Evolutionary conservation across 2,329 filamentous ascomycete genomes (phyloP), one percentile per base, ranked within the genome.

Genomic region (Fusarium newnesense): DNA sequence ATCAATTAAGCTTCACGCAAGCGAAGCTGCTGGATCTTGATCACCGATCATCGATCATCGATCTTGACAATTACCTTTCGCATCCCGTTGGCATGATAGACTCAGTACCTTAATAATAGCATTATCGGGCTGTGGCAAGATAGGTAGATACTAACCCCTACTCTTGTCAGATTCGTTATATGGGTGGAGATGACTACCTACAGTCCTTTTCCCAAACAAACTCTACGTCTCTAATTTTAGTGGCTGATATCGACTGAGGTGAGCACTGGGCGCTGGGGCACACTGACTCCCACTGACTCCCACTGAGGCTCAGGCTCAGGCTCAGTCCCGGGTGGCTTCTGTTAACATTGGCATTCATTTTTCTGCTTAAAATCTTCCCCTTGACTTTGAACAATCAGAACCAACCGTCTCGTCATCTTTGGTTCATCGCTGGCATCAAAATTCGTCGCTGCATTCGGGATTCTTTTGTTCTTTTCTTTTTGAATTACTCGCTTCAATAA

Each of bases 131-230:
- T 39, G 34, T 28, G 8, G 34, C 16, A 39, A 39, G 34, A 39
- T 26, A 28, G n/a, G 39, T 28, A 28, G n/a, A 53, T 28, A 39
- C 19, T 15, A 39, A 53, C 24, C 50, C 24, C 18, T 39, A 28
- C 39, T 39, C 50, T 39, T 52, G 49, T 52, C 50, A 53, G 34
- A 53, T 28, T 53, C 21, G 46, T 36, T 62, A 36, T 37, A 46
- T 61, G 43, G n/a, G 24, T 36, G 54, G 26, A 28, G 19, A 52
- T 59, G 26, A 53, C 30, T 42, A 24, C 56, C 54, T 59, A 24
- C 24, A 24, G 42, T 52, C 60, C 67, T 50, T 60, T 53, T 61
- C 60, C 57, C 60, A 73, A 69, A 57, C 34, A 73, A 69, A 57
- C 34, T 57, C 21, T 30, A 30, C 39, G 9, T 24, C 40, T 19